Base-by-base conservation (phyloP, 345 rosid genomes). In the Cardamine resedifolia region DNA sequence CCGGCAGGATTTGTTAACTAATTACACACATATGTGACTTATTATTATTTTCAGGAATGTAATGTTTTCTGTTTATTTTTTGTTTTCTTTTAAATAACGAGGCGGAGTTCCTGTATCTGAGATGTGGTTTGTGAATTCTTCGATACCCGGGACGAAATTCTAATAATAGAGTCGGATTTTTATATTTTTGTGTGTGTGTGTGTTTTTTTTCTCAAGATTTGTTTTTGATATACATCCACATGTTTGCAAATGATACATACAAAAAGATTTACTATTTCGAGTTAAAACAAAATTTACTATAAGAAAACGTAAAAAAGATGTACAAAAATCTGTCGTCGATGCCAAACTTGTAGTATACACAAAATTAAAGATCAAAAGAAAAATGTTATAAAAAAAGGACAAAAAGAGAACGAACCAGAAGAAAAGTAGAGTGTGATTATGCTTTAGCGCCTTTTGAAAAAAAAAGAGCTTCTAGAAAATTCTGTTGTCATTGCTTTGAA, bases 401-500 rank as follows among this genome's bases (percentile, higher is more conserved):
- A 74, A 68, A 50, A 66, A 33, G n/a, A 19, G 12, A 43, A 55
- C 2, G 26, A 50, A 58, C 28, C 2, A 57, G 19, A 47, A 66
- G 27, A 61, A 58, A 68, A 45, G 4, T 53, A 61, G 33, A 75
- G 57, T 43, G 50, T 4, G n/a, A 55, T 7, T 3, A 41, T 68
- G 55, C 58, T 53, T 74, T 50, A 27, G 10, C 14, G 38, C 12
- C 53, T 19, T 58, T 15, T 0, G 5, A 16, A 10, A 30, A 11
- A 16, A 10, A 30, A 11, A 66, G 2, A 56, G 60, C 49, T 26
- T 66, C 83, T 70, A 94, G 76, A 88, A 94, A 65, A 93, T 82
- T 71, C 96, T 86, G 53, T 93, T 93, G 50, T 90, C 97, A 75
- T 82, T 93, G 83, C 79, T 86, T 53, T 90, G 90, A 83, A 90